Percentiles rank a stretch among this genome's conserved stretches.
These are phyloP conservation scores for Tetragonia tetragonoides DNA, from an alignment of 148 eudicot genomes.

Conservation along the genomic window DNA sequence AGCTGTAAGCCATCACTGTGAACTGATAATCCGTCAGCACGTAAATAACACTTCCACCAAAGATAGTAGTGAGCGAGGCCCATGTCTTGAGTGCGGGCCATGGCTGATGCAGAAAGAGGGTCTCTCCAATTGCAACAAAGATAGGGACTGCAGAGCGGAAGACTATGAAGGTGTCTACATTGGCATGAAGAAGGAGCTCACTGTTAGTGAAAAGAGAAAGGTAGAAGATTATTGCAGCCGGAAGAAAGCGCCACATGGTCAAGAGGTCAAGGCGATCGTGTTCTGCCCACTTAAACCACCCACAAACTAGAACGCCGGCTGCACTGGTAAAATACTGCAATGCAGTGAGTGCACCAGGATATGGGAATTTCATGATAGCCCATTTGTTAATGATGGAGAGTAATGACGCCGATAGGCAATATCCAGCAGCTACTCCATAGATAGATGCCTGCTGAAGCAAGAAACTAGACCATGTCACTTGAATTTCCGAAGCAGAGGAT, in stretches of 20 bases:
- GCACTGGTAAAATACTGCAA: slow-evolving; percentile 92
- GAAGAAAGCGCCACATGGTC: slow-evolving; percentile 89
- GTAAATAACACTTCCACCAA: slow-evolving; percentile 85
- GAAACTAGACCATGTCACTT: slow-evolving; percentile 49
- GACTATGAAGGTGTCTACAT: slow-evolving; percentile 91
- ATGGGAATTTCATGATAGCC: slow-evolving; percentile 96
- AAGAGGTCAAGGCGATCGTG: slow-evolving; percentile 67
- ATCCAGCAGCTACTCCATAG: slow-evolving; percentile 89
- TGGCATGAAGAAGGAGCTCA: slow-evolving; percentile 96
- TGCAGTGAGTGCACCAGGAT: slow-evolving; percentile 92
- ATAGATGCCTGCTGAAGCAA: slow-evolving; percentile 77
- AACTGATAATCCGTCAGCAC: slow-evolving; percentile 93
- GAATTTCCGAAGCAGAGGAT: slow-evolving; percentile 36
- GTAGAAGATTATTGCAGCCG: slow-evolving; percentile 91
- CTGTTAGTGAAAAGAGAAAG: slow-evolving; percentile 95
- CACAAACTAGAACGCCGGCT: slow-evolving; percentile 67
- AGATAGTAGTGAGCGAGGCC: slow-evolving; percentile 79
- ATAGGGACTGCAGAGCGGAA: slow-evolving; percentile 95
- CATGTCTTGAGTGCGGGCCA: slow-evolving; percentile 91
- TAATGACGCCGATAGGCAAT: slow-evolving; percentile 88
- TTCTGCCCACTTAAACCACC: slow-evolving; percentile 58
- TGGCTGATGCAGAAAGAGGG: slow-evolving; percentile 84
- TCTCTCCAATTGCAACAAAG: slow-evolving; percentile 94
- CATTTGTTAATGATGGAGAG: slow-evolving; percentile 93
- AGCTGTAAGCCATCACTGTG: slow-evolving; percentile 77